Evolutionary conservation across 2,329 filamentous ascomycete genomes (phyloP).

Genomic region (Ophioceras dolichostomum): DNA sequence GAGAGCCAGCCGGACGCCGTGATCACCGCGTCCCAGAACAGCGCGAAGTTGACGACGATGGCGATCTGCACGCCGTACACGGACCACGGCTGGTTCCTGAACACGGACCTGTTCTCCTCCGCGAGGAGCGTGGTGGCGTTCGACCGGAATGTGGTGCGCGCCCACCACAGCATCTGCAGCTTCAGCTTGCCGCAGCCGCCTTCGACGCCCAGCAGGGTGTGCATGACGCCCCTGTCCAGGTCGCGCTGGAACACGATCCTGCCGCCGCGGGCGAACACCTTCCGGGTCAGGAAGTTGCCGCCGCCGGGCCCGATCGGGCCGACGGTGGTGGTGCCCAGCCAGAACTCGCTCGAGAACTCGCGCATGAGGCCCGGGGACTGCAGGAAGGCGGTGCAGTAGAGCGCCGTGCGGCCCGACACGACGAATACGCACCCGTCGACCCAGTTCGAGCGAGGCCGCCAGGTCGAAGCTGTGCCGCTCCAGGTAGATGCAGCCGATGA

Average conservation of each 20-base stretch:
- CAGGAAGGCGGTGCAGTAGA: slow-evolving; percentile 37
- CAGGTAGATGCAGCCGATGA: slow-evolving; percentile 46
- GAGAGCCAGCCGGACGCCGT: slow-evolving; percentile 13
- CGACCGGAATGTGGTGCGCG: slow-evolving; percentile 43
- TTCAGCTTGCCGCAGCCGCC: slow-evolving; percentile 29
- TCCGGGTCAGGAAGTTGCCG: slow-evolving; percentile 50
- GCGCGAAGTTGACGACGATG: slow-evolving; percentile 41
- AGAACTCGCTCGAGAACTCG: slow-evolving; percentile 35
- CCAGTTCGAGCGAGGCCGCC: slow-evolving; percentile 33
- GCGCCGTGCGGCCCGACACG: slow-evolving; percentile 40
- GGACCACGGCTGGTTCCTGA: slow-evolving; percentile 31
- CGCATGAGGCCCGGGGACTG: slow-evolving; percentile 25
- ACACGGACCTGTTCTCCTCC: background rate
- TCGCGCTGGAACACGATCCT: slow-evolving; percentile 41
- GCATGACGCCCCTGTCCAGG: slow-evolving; percentile 30
- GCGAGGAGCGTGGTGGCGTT: slow-evolving; percentile 26
- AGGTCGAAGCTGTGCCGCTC: slow-evolving; percentile 52
- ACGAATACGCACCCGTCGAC: slow-evolving; percentile 45
- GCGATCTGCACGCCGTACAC: slow-evolving; percentile 43
- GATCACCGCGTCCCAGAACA: slow-evolving; percentile 35
- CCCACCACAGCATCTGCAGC: slow-evolving; percentile 43
- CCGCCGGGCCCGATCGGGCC: slow-evolving; percentile 41
- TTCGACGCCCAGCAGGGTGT: slow-evolving; percentile 36
- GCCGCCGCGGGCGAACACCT: slow-evolving; percentile 34
- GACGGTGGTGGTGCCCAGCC: slow-evolving; percentile 21